Conservation (phyloP, 805 yeast species). For the Metschnikowia colocasiae region DNA sequence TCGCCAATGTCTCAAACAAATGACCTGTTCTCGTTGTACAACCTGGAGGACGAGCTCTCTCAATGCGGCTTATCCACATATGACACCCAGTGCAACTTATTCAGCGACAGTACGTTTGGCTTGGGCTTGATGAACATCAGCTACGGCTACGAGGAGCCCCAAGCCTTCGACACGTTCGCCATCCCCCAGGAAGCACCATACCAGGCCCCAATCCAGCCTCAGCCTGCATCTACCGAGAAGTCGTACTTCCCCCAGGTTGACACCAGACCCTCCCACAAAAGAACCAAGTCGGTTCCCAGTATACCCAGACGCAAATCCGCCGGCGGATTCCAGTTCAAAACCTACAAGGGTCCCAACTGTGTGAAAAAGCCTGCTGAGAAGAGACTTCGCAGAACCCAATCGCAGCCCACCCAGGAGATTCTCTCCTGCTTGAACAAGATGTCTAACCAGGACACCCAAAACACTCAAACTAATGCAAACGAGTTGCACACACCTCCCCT, state of each 20-base stretch:
- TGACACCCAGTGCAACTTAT: slow-evolving; percentile 7
- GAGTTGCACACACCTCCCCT: slow-evolving; percentile 1
- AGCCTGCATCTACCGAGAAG: neutral
- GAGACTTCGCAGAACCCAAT: slow-evolving; percentile 7
- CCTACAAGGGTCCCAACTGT: slow-evolving; percentile 28
- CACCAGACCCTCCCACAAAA: slow-evolving; percentile 17
- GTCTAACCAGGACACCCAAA: neutral
- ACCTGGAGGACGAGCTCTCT: slow-evolving; percentile 6
- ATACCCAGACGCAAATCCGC: slow-evolving; percentile 19
- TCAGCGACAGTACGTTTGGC: slow-evolving; percentile 18
- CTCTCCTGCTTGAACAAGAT: neutral
- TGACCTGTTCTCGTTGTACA: slow-evolving; percentile 5
- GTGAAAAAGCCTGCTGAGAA: slow-evolving; percentile 17
- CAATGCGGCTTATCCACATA: slow-evolving; percentile 5
- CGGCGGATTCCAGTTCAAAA: slow-evolving; percentile 27
- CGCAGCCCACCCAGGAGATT: slow-evolving; percentile 8
- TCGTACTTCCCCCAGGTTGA: neutral
- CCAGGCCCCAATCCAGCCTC: slow-evolving; percentile 3
- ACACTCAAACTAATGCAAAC: neutral
- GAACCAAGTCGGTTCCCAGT: slow-evolving; percentile 27
- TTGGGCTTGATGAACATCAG: slow-evolving; percentile 30
- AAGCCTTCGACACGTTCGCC: neutral
- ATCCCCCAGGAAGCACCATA: slow-evolving; percentile 4
- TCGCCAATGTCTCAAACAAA: slow-evolving; percentile 14
- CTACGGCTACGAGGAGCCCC: slow-evolving; percentile 9